Evolutionary conservation across 2,329 filamentous ascomycete genomes (phyloP).

Genomic region (Epichloe festucae): DNA sequence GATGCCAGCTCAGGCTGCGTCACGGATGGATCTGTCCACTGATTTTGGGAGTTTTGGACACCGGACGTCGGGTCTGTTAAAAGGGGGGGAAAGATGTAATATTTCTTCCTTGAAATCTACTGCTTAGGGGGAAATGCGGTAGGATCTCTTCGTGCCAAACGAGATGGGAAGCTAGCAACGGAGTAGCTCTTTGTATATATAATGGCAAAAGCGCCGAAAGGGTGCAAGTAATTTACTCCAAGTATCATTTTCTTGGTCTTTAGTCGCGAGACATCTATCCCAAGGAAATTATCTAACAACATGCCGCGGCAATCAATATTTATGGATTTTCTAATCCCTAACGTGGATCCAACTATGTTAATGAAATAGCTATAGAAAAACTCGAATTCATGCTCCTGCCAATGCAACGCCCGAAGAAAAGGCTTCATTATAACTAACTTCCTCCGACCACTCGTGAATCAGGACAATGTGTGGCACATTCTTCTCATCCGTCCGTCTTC

Average conservation of each 20-base stretch:
- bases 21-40: conserved; percentile 29
- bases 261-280: too few species aligned
- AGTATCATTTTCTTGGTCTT: too few species aligned
- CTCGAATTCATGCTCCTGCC: conserved; percentile 10
- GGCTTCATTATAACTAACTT: not conserved
- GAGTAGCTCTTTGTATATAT: not conserved
- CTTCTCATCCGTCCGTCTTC: not conserved
- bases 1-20: conserved; percentile 48
- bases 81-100: not conserved
- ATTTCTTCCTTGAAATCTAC: not conserved
- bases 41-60: not conserved
- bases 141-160: not conserved
- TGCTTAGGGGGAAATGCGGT: not conserved
- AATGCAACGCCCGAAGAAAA: conserved; percentile 9
- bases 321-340: not conserved
- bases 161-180: not conserved
- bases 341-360: not conserved
- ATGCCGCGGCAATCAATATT: not conserved
- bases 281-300: not conserved
- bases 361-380: not conserved
- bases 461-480: not conserved
- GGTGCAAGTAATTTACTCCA: not conserved
- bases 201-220: not conserved
- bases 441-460: not conserved
- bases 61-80: not conserved